Base-by-base conservation (phyloP, 495 filamentous ascomycete genomes). In the Xylaria acuta region DNA sequence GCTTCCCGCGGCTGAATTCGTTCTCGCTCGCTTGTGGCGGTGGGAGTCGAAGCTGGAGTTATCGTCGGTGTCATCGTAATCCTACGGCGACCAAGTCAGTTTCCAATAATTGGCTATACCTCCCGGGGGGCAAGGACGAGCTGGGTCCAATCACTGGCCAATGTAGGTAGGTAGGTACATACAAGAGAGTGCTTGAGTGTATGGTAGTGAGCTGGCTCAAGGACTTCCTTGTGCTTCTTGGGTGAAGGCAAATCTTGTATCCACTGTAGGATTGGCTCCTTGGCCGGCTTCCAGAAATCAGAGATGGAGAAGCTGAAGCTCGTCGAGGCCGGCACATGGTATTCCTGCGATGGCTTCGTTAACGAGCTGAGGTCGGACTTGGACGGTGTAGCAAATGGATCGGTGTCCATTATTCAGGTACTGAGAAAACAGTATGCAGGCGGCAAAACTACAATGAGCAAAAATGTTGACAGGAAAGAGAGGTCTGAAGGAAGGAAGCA, bases 161-260 rank as follows among this genome's bases (percentile, higher is more conserved):
- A 67, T 3, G n/a, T 20, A 38, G 60, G 22, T 41, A 67, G 2
- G n/a, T 20, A 38, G 60, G 22, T 41, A 72, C 73, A 36, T 72
- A 78, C 76, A 20, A 76, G 43, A 36, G 59, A 16, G 27, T 64
- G 76, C 40, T 78, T 78, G 18, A 70, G 70, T 5, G 71, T 49
- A 20, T 73, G 71, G 56, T 71, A 56, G n/a, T 20, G 64, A 11
- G 40, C 68, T 53, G 72, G 74, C 22, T 67, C 68, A 12, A 74
- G 14, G 0, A 69, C 60, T 14, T 70, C 34, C 2, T 75, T 73
- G 11, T 38, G 70, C n/a, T 73, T 40, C 20, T 47, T 53, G 4
- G 64, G 56, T 20, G n/a, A 59, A 8, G 76, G 76, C 9, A 78
- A 4, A 25, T 72, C 59, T 5, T 66, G 67, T 14, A 78, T 64